Percentiles rank a stretch among this genome's conserved stretches.
These are phyloP conservation scores for Pycnococcus provasolii DNA, from an alignment of 139 green algal genomes.

Conservation along the genomic window DNA sequence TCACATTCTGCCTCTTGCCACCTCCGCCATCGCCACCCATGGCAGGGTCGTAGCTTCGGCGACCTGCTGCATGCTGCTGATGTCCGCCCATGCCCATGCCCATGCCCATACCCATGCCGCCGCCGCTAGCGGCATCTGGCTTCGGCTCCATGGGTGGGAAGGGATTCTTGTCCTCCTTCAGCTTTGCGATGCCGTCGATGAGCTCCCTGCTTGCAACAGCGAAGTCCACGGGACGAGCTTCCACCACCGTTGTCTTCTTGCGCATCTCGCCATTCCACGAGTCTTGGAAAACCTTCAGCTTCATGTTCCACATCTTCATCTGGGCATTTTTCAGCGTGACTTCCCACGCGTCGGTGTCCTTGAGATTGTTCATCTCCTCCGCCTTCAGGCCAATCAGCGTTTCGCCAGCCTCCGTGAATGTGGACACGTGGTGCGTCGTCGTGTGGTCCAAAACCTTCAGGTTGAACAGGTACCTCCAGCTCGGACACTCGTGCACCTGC, in stretches of 20 bases:
- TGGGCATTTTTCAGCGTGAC: neutral
- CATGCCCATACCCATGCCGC: neutral
- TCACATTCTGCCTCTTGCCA: no score
- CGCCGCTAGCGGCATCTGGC: no score
- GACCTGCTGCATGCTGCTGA: no score
- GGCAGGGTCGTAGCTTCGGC: no score
- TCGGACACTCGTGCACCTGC: slow-evolving; percentile 1
- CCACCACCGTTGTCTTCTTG: neutral
- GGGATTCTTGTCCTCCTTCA: neutral
- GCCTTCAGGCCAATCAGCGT: slow-evolving; percentile 20
- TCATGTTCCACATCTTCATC: neutral
- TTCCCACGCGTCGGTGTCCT: neutral
- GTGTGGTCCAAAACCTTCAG: slow-evolving; percentile 46
- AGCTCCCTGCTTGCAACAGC: neutral
- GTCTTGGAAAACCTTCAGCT: neutral
- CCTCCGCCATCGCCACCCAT: no score
- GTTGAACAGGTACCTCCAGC: slow-evolving; percentile 31
- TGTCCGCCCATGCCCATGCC: no score
- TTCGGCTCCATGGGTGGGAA: neutral
- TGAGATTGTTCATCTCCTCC: slow-evolving; percentile 12
- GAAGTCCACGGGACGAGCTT: neutral
- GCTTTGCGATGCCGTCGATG: neutral
- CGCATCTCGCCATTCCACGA: neutral
- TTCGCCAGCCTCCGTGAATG: slow-evolving; percentile 36
- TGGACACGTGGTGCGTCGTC: slow-evolving; percentile 36